Evolutionary conservation across 768 basidiomycete species (phyloP), one percentile per base, ranked within the genome.

Genomic region (Leccinum barrowsii): DNA sequence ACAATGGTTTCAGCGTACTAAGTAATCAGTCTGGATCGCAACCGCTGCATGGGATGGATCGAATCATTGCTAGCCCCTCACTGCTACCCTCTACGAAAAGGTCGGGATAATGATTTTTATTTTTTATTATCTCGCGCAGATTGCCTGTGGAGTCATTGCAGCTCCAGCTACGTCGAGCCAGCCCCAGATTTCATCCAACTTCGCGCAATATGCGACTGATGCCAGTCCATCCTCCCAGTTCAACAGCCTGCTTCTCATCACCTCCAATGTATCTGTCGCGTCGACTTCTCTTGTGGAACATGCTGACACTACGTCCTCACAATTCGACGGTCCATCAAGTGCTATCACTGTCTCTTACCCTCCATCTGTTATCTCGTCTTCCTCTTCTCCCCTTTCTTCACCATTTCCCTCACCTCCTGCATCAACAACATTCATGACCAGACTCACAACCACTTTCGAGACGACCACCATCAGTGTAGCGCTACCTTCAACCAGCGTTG

Each of bases 121-220:
- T n/a, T 10, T 62, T 22, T 57, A 19, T 52, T 17, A 56, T 11
- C 44, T 64, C 28, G 69, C 61, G 64, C 66, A 66, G 61, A 63
- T 56, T 57, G 62, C 59, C 35, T 34, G 10, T 24, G 50, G 28
- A 10, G 49, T 48, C 1, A 21, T 57, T 30, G 58, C 62, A 35
- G 59, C 61, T 5, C 68, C 66, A 28, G 46, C 59, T 13, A 51
- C 50, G n/a, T 55, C 57, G 10, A 59, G 35, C 35, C 61, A 40
- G 52, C 3, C 52, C 7, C 53, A 55, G 32, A 34, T 26, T 15
- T 11, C 19, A 12, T 53, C 22, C 22, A n/a, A 26, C 34, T 8
- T 30, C n/a, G 30, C 44, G 26, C 47, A 48, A 44, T 24, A 28
- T 32, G 15, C 22, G 19, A 21, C 53, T 17, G 35, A 17, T 13